These are phyloP conservation scores for Aspergillus conjunctus DNA, from an alignment of 495 filamentous ascomycete species.

Conservation along the genomic window DNA sequence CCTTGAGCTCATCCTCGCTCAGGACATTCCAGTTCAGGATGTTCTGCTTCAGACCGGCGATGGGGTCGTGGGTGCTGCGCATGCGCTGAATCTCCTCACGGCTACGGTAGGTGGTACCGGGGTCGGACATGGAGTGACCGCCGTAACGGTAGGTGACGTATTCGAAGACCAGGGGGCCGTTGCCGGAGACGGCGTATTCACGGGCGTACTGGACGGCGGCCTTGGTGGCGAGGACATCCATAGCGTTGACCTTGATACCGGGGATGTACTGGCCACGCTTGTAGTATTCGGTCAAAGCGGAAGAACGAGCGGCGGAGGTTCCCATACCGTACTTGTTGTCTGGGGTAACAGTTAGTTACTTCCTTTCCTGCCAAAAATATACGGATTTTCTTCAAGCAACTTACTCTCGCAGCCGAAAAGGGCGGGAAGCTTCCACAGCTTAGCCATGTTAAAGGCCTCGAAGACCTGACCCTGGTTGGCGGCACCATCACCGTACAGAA, in stretches of 20 bases:
- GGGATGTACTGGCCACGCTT: conserved; percentile 99
- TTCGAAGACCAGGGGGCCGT: conserved; percentile 93
- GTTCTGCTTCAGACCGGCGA: conserved; percentile 96
- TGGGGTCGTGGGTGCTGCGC: conserved; percentile 97
- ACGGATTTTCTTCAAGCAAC: conserved; percentile 30
- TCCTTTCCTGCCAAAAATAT: background rate
- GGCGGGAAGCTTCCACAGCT: conserved; percentile 94
- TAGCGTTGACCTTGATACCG: conserved; percentile 98
- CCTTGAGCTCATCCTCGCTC: conserved; percentile 95
- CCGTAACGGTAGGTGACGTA: conserved; percentile 99
- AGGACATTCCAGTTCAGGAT: conserved; percentile 92
- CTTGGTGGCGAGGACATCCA: conserved; percentile 98
- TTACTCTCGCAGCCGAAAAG: conserved; percentile 98
- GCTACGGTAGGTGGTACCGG: conserved; percentile 97
- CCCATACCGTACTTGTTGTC: conserved; percentile 99
- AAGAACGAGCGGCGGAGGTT: conserved; percentile 90
- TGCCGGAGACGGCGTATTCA: conserved; percentile 74
- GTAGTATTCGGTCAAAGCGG: conserved; percentile 98
- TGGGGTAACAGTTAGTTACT: conserved; percentile 40
- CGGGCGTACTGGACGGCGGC: conserved; percentile 91
- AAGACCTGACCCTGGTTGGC: conserved; percentile 99
- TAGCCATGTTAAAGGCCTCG: conserved; percentile 99
- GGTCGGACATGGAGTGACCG: conserved; percentile 99
- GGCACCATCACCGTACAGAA: conserved; percentile 96
- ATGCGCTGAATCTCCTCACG: conserved; percentile 99